These are phyloP conservation scores for Crithidia fasciculata DNA, from an alignment of 208 protist genomes.

Conservation along the genomic window DNA sequence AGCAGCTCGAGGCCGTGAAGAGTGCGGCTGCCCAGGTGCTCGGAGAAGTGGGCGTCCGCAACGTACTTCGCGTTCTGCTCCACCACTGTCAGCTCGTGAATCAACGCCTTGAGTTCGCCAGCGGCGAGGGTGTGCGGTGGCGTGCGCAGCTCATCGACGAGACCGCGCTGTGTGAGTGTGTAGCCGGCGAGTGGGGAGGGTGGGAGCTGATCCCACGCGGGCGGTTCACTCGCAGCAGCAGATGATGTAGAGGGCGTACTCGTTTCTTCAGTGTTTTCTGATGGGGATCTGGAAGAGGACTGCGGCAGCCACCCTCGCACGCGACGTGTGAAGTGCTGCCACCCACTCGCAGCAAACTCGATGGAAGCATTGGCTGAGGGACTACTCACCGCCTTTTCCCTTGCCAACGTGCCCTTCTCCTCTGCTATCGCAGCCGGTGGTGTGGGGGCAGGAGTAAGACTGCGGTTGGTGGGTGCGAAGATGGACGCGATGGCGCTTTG, in stretches of 20 bases:
- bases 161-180: constrained; percentile 42
- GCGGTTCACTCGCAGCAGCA: background rate
- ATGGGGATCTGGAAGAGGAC: no score
- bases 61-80: constrained; percentile 72
- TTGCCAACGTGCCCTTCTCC: no score
- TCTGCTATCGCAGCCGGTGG: background rate
- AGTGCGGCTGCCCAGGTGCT: constrained; percentile 54
- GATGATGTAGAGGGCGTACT: no score
- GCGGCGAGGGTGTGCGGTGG: constrained; percentile 47
- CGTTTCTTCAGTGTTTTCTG: no score
- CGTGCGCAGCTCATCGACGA: constrained; percentile 46
- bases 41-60: constrained; percentile 57
- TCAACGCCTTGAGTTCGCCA: constrained; percentile 48
- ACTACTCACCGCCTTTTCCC: no score
- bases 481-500: constrained; percentile 22
- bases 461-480: constrained; percentile 20
- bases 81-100: constrained; percentile 58
- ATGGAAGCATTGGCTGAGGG: no score
- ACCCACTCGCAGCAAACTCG: no score
- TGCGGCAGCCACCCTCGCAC: no score
- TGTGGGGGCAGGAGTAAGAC: background rate
- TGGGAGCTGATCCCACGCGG: constrained; percentile 36
- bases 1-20: constrained; percentile 64
- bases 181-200: constrained; percentile 74
- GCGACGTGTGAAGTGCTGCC: no score